A percentile compares a stretch with the other conserved stretches of the same genome.
These are phyloP conservation scores for Diaporthe ampelina DNA, from an alignment of 2,329 filamentous ascomycete species.

Conservation along the genomic window DNA sequence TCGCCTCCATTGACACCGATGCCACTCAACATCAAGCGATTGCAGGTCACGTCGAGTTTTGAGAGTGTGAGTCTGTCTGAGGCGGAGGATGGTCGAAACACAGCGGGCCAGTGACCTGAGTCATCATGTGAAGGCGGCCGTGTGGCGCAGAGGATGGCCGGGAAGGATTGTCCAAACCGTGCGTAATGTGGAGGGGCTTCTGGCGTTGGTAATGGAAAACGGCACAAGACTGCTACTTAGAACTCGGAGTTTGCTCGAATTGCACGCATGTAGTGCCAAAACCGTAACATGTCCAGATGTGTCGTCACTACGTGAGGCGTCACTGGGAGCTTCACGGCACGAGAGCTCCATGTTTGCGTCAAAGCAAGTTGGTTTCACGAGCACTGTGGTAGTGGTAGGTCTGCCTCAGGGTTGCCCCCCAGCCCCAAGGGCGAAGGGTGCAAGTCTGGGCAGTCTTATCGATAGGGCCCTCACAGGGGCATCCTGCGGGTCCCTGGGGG, in stretches of 20 bases:
- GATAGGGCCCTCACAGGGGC: no score
- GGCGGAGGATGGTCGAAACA: not conserved
- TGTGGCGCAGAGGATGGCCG: not conserved
- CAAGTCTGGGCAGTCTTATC: no score
- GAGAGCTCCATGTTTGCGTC: no score
- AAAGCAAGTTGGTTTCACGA: no score
- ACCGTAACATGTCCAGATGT: not conserved
- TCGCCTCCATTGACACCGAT: conserved; percentile 15
- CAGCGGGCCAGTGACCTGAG: not conserved
- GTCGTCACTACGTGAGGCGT: no score
- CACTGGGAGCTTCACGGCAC: no score
- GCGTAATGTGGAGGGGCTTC: not conserved
- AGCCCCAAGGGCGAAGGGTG: no score
- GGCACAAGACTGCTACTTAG: not conserved
- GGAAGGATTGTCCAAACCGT: not conserved
- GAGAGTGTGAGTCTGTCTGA: conserved; percentile 31
- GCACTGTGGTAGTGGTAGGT: no score
- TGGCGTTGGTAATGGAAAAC: not conserved
- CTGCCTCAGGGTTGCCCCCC: no score
- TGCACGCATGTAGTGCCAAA: not conserved
- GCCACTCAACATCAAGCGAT: conserved; percentile 4
- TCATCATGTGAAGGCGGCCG: conserved; percentile 1
- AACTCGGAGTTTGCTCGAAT: not conserved
- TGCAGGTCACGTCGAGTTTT: conserved; percentile 32
- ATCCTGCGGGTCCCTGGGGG: no score